Base-by-base conservation (phyloP, 2,329 filamentous ascomycete species). In the Ascochyta clinopodiicola region DNA sequence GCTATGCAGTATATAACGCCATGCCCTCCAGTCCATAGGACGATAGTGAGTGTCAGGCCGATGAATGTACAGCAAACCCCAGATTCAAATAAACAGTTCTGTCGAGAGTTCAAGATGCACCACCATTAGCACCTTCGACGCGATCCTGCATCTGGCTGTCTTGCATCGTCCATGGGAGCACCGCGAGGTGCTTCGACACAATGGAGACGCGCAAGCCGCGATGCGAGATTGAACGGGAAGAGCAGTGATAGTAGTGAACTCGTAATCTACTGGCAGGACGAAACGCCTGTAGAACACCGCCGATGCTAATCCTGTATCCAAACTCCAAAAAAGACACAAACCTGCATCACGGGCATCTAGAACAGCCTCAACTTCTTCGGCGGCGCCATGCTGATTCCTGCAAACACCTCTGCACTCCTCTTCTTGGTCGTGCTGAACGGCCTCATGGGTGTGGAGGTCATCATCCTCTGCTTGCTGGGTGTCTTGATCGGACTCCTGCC, bases 381-480 rank as follows among this genome's bases (percentile, higher is more conserved):
- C 3, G 67, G 60, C 1, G 60, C 63, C 52, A 66, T 57, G 6
- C 62, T 59, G 44, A 66, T 59, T 12, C 60, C 58, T 15, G 58
- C 51, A 21, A 65, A 64, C 17, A 44, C 38, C 12, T 66, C 63
- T 8, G 59, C 58, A 1, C 60, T 45, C 8, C 61, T 62, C 63
- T 66, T 69, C 61, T 68, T 68, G 13, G 51, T 58, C 1, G 63
- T 66, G 3, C 65, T 62, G 42, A 64, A 63, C 4, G 59, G 60
- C 40, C 67, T 62, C 44, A 68, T 32, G 4, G 71, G 66, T 9
- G 65, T 66, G 22, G 68, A 53, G n/a, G 48, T 48, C 22, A 73
- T 66, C 40, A 63, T 65, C 31, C 54, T 64, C 17, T 81, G 79
- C 66, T 85, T 85, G 0, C 82, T 81, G 1, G 83, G 83, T 1